Conservation (phyloP, 768 basidiomycete species). For the Coprinopsis cinerea region DNA sequence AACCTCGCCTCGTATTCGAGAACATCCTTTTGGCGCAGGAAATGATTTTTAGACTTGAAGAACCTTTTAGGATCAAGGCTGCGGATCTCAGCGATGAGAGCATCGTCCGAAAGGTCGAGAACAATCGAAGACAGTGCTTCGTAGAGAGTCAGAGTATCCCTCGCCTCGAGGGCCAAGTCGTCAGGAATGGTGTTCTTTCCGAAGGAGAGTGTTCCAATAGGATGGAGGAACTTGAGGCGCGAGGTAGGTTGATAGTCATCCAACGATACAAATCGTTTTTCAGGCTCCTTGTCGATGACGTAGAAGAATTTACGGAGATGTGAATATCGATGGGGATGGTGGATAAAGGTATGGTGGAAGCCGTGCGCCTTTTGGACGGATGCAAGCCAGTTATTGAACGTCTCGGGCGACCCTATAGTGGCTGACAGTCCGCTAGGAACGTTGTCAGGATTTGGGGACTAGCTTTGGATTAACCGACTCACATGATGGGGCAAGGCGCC, state of each 20-base stretch:
- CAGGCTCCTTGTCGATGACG: conserved; percentile 18
- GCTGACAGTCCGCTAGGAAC: conserved; percentile 60
- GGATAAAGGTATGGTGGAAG: conserved; percentile 52
- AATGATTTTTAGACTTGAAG: conserved; percentile 30
- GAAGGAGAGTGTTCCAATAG: conserved; percentile 53
- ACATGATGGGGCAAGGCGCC: conserved; percentile 71
- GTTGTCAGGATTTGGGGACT: neutral
- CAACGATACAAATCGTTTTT: conserved; percentile 32
- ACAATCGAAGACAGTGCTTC: conserved; percentile 28
- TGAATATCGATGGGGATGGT: conserved; percentile 66
- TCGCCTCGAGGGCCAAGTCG: conserved; percentile 59
- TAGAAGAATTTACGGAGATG: conserved; percentile 68
- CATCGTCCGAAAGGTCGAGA: neutral
- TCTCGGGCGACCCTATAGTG: conserved; percentile 59
- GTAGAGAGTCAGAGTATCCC: conserved; percentile 51
- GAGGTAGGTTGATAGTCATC: conserved; percentile 28
- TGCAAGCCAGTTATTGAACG: conserved; percentile 61
- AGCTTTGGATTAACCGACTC: conserved; percentile 16
- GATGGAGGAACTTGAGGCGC: conserved; percentile 54
- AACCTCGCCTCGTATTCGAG: conserved; percentile 51
- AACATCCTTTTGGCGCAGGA: conserved; percentile 56
- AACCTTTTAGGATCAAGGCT: conserved; percentile 37
- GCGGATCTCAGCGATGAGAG: conserved; percentile 19
- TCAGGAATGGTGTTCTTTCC: conserved; percentile 46
- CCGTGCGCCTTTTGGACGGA: conserved; percentile 55